Base-by-base conservation (phyloP, 176 grass and related monocot genomes). In the Leersia perrieri region DNA sequence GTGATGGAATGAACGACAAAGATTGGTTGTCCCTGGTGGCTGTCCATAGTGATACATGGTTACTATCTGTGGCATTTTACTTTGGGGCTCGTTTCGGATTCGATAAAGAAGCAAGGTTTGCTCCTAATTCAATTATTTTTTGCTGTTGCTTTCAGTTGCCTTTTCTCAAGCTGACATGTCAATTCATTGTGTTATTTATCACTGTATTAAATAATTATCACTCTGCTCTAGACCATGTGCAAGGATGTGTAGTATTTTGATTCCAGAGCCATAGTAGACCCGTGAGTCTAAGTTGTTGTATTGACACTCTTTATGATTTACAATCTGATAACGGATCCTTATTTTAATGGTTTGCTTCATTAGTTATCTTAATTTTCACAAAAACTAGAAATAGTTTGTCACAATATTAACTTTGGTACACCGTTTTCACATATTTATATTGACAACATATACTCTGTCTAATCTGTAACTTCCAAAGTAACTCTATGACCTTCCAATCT, bases 21-120 rank as follows among this genome's bases (percentile, higher is more conserved):
- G 94, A 87, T 77, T 97, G 94, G 94, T 73, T 93, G 66, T 75
- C 34, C 10, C 65, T 93, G 5, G 70, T 93, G 49, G 94, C 94
- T 82, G 70, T 85, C 68, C 86, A 97, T 68, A 97, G 94, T 80
- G 94, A 97, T 85, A 57, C 94, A 38, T 97, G 94, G 94, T 83
- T 97, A 49, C 57, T 93, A 34, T 44, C 88, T 63, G 81, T 97
- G 25, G 81, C 94, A 44, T 91, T 93, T 75, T 93, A 89, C 80
- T 87, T 83, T 16, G 94, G 86, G 2, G 73, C 77, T 30, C 81
- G 86, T 71, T 85, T 83, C 73, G 74, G 81, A 42, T 97, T 93
- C 77, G 88, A 91, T 74, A 85, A 87, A 87, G 81, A 87, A 18
- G 60, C 80, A 18, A 97, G 94, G 94, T 93, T 39, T 20, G 27